Evolutionary conservation across 2,329 filamentous ascomycete genomes (phyloP).

Genomic region (Zymoseptoria tritici): DNA sequence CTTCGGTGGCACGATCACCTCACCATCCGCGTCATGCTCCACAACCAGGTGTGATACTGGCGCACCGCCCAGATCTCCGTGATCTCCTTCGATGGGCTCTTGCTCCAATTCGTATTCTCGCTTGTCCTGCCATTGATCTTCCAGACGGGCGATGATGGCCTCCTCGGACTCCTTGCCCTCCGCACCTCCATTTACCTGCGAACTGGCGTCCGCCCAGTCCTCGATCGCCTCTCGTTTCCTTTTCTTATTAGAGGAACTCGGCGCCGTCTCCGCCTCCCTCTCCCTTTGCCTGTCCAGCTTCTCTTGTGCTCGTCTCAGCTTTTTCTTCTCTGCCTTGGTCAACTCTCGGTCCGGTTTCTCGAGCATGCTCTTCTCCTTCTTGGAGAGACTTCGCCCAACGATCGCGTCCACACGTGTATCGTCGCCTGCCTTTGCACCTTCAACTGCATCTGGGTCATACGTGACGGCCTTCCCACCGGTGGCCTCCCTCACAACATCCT

Average conservation of each 20-base stretch:
- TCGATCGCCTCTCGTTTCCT: not conserved
- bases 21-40: constrained; percentile 16
- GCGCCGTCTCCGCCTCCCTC: not conserved
- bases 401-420: constrained; percentile 20
- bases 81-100: constrained; percentile 35
- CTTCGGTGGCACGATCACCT: constrained; percentile 8
- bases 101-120: constrained; percentile 36
- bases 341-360: constrained; percentile 6
- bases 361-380: constrained; percentile 7
- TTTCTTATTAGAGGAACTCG: not conserved
- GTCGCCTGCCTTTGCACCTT: constrained; percentile 20
- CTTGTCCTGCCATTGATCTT: constrained; percentile 36
- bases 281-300: constrained; percentile 2
- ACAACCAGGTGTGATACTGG: constrained; percentile 22
- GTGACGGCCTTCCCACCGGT: constrained; percentile 9
- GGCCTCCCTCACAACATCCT: constrained; percentile 22
- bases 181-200: not conserved
- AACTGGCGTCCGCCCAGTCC: not conserved
- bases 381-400: constrained; percentile 5
- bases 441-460: constrained; percentile 7
- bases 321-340: constrained; percentile 11
- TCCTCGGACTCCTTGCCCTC: not conserved
- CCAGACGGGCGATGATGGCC: constrained; percentile 5
- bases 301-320: constrained; percentile 8
- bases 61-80: constrained; percentile 30